These are phyloP conservation scores for Nakataea oryzae DNA, from an alignment of 2,329 filamentous ascomycete genomes.

Conservation along the genomic window DNA sequence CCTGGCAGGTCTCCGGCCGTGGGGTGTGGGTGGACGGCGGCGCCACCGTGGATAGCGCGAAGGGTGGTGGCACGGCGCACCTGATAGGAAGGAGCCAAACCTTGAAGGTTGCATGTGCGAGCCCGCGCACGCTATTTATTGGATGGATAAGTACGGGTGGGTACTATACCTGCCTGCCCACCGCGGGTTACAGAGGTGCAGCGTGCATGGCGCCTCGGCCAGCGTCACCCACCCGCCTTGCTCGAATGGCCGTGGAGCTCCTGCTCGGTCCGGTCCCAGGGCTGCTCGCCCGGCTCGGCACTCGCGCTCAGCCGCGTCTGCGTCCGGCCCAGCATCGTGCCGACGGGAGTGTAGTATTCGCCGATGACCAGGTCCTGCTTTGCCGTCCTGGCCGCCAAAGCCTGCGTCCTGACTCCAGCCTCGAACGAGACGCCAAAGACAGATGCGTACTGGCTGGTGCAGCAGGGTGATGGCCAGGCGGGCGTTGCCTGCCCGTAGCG, in stretches of 20 bases:
- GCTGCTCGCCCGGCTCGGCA: slow-evolving; percentile 16
- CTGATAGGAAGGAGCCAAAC: not conserved
- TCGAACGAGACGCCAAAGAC: slow-evolving; percentile 6
- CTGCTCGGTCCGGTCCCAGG: slow-evolving; percentile 27
- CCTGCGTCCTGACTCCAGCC: slow-evolving; percentile 26
- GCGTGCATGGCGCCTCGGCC: no score
- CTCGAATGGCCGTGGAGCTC: slow-evolving; percentile 6
- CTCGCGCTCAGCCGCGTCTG: slow-evolving; percentile 16
- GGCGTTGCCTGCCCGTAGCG: slow-evolving; percentile 32
- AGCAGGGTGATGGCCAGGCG: not conserved
- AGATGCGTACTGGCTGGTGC: not conserved
- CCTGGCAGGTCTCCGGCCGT: not conserved
- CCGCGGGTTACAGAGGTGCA: no score
- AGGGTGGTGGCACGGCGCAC: not conserved
- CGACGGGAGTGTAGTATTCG: slow-evolving; percentile 22
- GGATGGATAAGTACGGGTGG: no score
- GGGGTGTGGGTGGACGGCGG: not conserved
- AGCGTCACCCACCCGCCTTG: no score
- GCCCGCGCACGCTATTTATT: no score
- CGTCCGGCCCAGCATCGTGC: slow-evolving; percentile 8
- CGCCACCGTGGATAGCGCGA: not conserved
- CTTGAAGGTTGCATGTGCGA: no score
- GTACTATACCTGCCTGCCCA: no score
- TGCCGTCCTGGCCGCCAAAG: slow-evolving; percentile 27
- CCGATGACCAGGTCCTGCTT: slow-evolving; percentile 17